Percentiles rank a stretch among this genome's conserved stretches.
These are phyloP conservation scores for Helicostylum pulchrum DNA, from an alignment of 192 early-diverging fungal species.

Conservation along the genomic window DNA sequence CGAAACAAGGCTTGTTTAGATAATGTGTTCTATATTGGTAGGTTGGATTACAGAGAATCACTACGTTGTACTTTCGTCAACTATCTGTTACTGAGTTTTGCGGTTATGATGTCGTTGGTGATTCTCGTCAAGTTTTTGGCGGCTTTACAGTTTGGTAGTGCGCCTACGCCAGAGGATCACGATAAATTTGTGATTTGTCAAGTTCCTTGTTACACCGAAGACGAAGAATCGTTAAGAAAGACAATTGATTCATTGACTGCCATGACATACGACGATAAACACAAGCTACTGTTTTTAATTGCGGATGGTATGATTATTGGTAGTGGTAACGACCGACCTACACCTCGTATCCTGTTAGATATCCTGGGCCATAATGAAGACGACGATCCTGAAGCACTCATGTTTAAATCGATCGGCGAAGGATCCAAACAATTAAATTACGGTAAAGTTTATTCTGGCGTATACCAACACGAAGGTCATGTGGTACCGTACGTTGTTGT, in stretches of 20 bases:
- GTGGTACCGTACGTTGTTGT: slow-evolving; percentile 78
- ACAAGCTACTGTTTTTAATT: slow-evolving; percentile 74
- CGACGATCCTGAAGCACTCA: slow-evolving; percentile 57
- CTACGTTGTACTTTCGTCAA: slow-evolving; percentile 79
- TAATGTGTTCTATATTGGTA: slow-evolving; percentile 78
- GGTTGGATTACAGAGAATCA: slow-evolving; percentile 75
- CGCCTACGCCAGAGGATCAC: slow-evolving; percentile 61
- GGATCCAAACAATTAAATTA: slow-evolving; percentile 77
- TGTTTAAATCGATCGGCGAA: slow-evolving; percentile 75
- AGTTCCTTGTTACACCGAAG: slow-evolving; percentile 84
- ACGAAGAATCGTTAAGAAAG: slow-evolving; percentile 68
- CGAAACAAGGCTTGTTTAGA: slow-evolving; percentile 69
- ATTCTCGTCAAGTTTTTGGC: slow-evolving; percentile 75
- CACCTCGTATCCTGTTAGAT: slow-evolving; percentile 78
- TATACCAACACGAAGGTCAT: slow-evolving; percentile 73
- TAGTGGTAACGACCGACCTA: slow-evolving; percentile 75
- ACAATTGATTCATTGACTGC: slow-evolving; percentile 72
- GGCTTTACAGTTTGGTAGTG: slow-evolving; percentile 66
- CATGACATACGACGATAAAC: slow-evolving; percentile 76
- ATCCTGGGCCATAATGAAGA: slow-evolving; percentile 61
- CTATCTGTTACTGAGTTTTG: slow-evolving; percentile 78
- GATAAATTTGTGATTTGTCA: slow-evolving; percentile 79
- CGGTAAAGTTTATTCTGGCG: slow-evolving; percentile 79
- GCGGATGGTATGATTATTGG: slow-evolving; percentile 83
- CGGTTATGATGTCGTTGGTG: slow-evolving; percentile 72